Percentiles rank a stretch among this genome's conserved stretches.
These are phyloP conservation scores for Iris pallida DNA, from an alignment of 116 monocot genomes.

Conservation along the genomic window DNA sequence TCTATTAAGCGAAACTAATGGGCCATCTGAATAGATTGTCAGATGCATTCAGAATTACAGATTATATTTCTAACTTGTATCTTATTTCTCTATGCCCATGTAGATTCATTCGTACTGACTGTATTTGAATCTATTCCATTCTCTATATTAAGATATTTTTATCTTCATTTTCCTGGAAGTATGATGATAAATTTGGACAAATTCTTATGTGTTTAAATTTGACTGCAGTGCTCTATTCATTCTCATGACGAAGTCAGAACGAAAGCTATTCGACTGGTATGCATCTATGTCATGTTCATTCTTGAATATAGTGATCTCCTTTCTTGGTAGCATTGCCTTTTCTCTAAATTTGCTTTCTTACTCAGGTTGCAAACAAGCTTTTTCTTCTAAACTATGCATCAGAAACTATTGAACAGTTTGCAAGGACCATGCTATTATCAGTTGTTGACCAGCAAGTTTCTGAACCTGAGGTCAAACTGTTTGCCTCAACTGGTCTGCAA, in stretches of 20 bases:
- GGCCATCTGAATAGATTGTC: too few relatives aligned
- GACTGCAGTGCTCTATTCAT: constrained; percentile 81
- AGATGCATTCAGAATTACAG: too few relatives aligned
- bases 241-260: constrained; percentile 90
- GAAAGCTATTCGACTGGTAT: constrained; percentile 91
- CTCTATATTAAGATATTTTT: too few relatives aligned
- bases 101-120: too few relatives aligned
- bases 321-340: not conserved
- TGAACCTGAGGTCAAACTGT: constrained; percentile 27
- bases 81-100: too few relatives aligned
- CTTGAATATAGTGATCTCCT: not conserved
- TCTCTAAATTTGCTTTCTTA: not conserved
- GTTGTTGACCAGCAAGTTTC: constrained; percentile 47
- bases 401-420: constrained; percentile 79
- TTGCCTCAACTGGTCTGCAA: constrained; percentile 24
- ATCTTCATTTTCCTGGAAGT: too few relatives aligned
- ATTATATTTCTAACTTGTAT: too few relatives aligned
- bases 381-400: constrained; percentile 68
- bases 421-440: constrained; percentile 62
- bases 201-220: constrained; percentile 3
- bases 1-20: not conserved
- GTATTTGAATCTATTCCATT: too few relatives aligned
- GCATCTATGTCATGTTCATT: not conserved
- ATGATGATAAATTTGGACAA: not conserved
- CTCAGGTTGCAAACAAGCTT: constrained; percentile 90